Evolutionary conservation across 176 grass and related monocot species (phyloP).

Genomic region (Calamus simplicifolius): DNA sequence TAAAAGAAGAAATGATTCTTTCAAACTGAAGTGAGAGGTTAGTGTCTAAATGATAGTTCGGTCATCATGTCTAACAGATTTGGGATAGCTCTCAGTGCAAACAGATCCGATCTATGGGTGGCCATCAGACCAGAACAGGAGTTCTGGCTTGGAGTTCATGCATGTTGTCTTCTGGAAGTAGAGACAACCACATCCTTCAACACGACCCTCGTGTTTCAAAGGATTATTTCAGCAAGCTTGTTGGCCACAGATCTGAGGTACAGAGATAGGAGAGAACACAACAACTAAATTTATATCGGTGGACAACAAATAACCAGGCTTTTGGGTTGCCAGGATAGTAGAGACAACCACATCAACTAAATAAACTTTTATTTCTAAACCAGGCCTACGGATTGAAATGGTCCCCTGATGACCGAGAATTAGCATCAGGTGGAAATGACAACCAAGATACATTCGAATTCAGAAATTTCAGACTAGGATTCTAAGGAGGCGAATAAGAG

Average conservation of each 20-base stretch:
- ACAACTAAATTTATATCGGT: too few relatives aligned
- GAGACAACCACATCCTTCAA: conserved; percentile 91
- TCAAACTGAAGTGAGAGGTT: too few relatives aligned
- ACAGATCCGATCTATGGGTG: conserved; percentile 69
- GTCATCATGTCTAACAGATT: conserved; percentile 39
- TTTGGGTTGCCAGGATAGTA: too few relatives aligned
- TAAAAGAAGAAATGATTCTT: too few relatives aligned
- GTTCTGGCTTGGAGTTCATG: conserved; percentile 81
- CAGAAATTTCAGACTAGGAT: too few relatives aligned
- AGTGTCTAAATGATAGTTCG: too few relatives aligned
- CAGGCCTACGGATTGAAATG: conserved; percentile 95
- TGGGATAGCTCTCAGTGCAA: conserved; percentile 92
- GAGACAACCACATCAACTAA: too few relatives aligned
- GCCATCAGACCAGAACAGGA: conserved; percentile 79
- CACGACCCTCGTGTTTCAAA: conserved; percentile 69
- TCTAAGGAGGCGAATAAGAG: too few relatives aligned
- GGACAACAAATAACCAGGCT: too few relatives aligned
- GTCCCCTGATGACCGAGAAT: conserved; percentile 90
- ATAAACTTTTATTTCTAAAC: not conserved
- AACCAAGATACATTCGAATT: too few relatives aligned
- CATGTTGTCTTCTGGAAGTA: conserved; percentile 89
- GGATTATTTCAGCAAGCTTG: conserved; percentile 71
- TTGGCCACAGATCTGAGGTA: conserved; percentile 92
- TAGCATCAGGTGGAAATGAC: too few relatives aligned
- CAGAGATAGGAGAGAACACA: too few relatives aligned